These are phyloP conservation scores for Castanospermum australe DNA, from an alignment of 306 rosid species.

Conservation along the genomic window DNA sequence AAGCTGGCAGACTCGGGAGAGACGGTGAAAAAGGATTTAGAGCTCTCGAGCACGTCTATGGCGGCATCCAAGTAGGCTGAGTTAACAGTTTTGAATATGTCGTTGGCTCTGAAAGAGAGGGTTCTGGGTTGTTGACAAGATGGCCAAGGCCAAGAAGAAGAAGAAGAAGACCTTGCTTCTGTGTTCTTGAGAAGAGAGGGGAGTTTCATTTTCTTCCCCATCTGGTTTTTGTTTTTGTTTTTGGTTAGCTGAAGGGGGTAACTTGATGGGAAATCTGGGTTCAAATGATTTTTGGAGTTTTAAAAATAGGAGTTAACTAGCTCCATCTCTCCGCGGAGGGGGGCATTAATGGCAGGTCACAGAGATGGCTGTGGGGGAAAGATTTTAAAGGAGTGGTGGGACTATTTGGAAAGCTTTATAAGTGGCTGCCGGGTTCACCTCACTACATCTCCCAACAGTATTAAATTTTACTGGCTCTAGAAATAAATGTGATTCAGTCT, in stretches of 20 bases:
- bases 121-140: slow-evolving; percentile 82
- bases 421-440: slow-evolving; percentile 18
- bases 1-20: slow-evolving; percentile 41
- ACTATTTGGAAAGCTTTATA: slow-evolving; percentile 20
- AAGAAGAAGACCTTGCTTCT: slow-evolving; percentile 29
- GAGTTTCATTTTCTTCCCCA: slow-evolving; percentile 74
- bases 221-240: neutral
- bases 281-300: slow-evolving; percentile 25
- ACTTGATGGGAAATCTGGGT: neutral
- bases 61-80: slow-evolving; percentile 49
- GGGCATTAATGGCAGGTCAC: slow-evolving; percentile 59
- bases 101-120: slow-evolving; percentile 60
- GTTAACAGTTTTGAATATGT: slow-evolving; percentile 57
- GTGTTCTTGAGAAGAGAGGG: slow-evolving; percentile 52
- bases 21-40: slow-evolving; percentile 41
- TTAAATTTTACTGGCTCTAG: neutral
- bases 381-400: slow-evolving; percentile 45
- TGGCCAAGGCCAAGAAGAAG: slow-evolving; percentile 76
- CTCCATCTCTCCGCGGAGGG: too few species aligned
- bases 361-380: slow-evolving; percentile 17
- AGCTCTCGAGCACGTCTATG: slow-evolving; percentile 3
- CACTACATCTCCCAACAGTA: neutral
- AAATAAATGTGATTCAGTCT: slow-evolving; percentile 1
- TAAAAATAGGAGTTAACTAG: slow-evolving; percentile 19
- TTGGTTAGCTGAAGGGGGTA: neutral